Conservation (phyloP, 2,329 filamentous ascomycete genomes). For the Huntiella omanensis region DNA sequence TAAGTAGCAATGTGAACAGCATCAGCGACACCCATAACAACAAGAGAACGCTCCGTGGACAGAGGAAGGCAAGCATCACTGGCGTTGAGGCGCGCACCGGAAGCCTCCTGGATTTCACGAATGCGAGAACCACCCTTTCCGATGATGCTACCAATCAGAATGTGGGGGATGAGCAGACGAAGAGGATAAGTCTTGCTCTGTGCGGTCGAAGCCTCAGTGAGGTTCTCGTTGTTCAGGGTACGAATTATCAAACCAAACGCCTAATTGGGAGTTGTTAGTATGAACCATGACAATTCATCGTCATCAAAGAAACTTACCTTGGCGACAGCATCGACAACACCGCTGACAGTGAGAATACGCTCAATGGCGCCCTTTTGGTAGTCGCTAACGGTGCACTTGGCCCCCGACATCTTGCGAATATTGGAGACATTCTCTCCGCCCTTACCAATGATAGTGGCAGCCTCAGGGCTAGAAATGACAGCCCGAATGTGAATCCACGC, state of each 20-base stretch:
- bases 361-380: constrained; percentile 94
- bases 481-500: constrained; percentile 94
- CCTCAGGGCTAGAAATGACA: constrained; percentile 92
- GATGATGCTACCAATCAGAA: constrained; percentile 96
- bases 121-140: constrained; percentile 92
- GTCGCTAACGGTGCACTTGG: constrained; percentile 97
- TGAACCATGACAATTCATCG: neutral
- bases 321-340: constrained; percentile 85
- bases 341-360: constrained; percentile 92
- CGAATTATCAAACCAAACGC: constrained; percentile 96
- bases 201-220: constrained; percentile 70
- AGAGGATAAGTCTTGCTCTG: constrained; percentile 96
- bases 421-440: constrained; percentile 96
- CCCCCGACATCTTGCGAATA: constrained; percentile 84
- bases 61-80: constrained; percentile 88
- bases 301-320: constrained; percentile 41
- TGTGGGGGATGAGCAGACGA: constrained; percentile 84
- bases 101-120: constrained; percentile 95
- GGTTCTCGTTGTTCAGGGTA: constrained; percentile 89
- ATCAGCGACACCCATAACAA: constrained; percentile 93
- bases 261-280: constrained; percentile 24
- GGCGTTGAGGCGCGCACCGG: constrained; percentile 86
- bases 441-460: constrained; percentile 95
- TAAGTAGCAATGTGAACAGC: constrained; percentile 98
- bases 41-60: constrained; percentile 91